Conservation (phyloP, 306 rosid species). For the Alnus glutinosa region DNA sequence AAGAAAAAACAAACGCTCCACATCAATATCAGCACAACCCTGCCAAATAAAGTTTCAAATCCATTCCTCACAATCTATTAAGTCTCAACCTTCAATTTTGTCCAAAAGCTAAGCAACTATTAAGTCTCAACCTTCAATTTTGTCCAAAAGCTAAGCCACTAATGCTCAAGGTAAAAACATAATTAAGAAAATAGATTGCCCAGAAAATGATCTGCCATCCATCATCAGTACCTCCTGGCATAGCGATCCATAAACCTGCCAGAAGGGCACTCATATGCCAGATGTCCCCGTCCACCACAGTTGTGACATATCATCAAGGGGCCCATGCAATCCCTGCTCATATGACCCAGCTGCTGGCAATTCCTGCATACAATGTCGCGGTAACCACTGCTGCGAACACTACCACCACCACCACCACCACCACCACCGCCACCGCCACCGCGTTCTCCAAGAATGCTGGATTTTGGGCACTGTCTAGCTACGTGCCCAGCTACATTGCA, state of each 20-base stretch:
- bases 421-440: no score
- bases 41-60: constrained; percentile 25
- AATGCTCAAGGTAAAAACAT: constrained; percentile 12
- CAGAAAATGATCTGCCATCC: constrained; percentile 20
- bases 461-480: constrained; percentile 87
- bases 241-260: constrained; percentile 92
- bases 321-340: constrained; percentile 98
- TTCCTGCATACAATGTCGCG: constrained; percentile 87
- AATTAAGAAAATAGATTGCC: constrained; percentile 13
- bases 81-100: constrained; percentile 17
- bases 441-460: constrained; percentile 56
- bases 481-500: constrained; percentile 97
- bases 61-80: constrained; percentile 25
- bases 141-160: background rate
- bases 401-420: constrained; percentile 7
- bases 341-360: constrained; percentile 93
- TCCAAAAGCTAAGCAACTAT: constrained; percentile 6
- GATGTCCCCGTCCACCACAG: constrained; percentile 96
- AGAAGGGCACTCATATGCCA: constrained; percentile 97
- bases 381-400: constrained; percentile 42
- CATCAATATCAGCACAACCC: constrained; percentile 24
- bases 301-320: constrained; percentile 97
- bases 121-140: constrained; percentile 19
- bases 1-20: constrained; percentile 21
- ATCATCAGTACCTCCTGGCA: constrained; percentile 82